Percentiles rank a stretch among this genome's conserved stretches.
These are phyloP conservation scores for Colletotrichum liaoningense DNA, from an alignment of 2,329 filamentous ascomycete genomes.

Conservation along the genomic window DNA sequence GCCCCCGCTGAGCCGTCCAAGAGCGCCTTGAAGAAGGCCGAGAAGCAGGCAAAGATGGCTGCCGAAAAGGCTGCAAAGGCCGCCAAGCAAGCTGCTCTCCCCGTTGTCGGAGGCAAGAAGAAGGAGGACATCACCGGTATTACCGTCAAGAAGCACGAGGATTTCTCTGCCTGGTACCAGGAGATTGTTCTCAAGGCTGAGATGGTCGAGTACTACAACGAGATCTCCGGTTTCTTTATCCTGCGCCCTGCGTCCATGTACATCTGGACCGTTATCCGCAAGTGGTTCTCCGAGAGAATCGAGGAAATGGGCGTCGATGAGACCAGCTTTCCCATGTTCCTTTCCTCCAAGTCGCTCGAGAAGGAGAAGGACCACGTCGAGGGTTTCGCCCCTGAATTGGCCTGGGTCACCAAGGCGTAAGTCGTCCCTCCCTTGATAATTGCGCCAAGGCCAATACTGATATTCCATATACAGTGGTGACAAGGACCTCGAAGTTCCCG, in stretches of 20 bases:
- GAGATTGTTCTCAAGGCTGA: conserved; percentile 97
- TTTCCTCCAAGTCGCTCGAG: conserved; percentile 88
- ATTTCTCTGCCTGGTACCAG: conserved; percentile 97
- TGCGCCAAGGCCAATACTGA: not conserved
- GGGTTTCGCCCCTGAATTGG: conserved; percentile 94
- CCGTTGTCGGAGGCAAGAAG: conserved; percentile 67
- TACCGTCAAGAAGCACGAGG: conserved; percentile 83
- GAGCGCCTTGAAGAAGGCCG: conserved; percentile 74
- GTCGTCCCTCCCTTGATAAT: conserved; percentile 42
- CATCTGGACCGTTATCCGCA: conserved; percentile 74
- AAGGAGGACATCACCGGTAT: conserved; percentile 84
- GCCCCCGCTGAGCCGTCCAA: conserved; percentile 58
- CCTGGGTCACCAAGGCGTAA: conserved; percentile 87
- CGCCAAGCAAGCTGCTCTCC: conserved; percentile 64
- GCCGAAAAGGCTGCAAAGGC: conserved; percentile 73
- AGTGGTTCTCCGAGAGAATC: conserved; percentile 79
- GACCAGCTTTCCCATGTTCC: conserved; percentile 96
- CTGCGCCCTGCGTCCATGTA: conserved; percentile 79
- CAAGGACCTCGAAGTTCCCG: conserved; percentile 87
- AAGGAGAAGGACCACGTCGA: conserved; percentile 97
- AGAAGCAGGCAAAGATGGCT: conserved; percentile 71
- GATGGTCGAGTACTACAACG: conserved; percentile 94
- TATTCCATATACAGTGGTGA: conserved; percentile 72
- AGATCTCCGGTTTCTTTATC: conserved; percentile 98
- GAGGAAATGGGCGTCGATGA: conserved; percentile 94